Conservation (phyloP, 805 yeast genomes). For the Saturnispora besseyi region DNA sequence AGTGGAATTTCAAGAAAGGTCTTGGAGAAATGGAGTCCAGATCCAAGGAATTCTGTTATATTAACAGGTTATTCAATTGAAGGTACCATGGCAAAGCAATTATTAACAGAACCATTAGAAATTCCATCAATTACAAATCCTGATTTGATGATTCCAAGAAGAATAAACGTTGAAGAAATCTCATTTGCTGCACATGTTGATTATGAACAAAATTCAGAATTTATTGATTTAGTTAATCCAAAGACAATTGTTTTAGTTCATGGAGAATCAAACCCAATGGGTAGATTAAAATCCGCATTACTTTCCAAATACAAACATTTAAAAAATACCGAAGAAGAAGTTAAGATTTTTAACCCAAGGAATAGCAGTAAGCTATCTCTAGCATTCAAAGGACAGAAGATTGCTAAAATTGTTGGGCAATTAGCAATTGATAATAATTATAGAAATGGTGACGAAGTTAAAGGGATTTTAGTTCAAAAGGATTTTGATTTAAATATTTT, state of each 20-base stretch:
- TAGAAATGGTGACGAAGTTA: slow-evolving; percentile 36
- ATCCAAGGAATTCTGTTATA: slow-evolving; percentile 77
- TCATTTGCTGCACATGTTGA: slow-evolving; percentile 99
- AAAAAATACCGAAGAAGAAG: slow-evolving; percentile 82
- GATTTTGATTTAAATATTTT: slow-evolving; percentile 81
- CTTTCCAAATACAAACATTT: slow-evolving; percentile 74
- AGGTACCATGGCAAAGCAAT: slow-evolving; percentile 92
- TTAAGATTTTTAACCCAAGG: slow-evolving; percentile 83
- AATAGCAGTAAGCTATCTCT: slow-evolving; percentile 75
- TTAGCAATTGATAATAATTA: slow-evolving; percentile 40
- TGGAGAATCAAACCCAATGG: slow-evolving; percentile 99
- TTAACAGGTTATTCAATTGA: slow-evolving; percentile 97
- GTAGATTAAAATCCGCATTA: slow-evolving; percentile 87
- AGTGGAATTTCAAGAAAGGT: slow-evolving; percentile 89
- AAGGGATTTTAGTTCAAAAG: slow-evolving; percentile 85
- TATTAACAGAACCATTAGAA: slow-evolving; percentile 82
- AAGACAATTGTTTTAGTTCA: slow-evolving; percentile 83
- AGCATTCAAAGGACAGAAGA: slow-evolving; percentile 71
- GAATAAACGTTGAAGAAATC: slow-evolving; percentile 82
- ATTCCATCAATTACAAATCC: slow-evolving; percentile 79
- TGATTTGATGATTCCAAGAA: slow-evolving; percentile 75
- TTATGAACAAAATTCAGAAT: slow-evolving; percentile 83
- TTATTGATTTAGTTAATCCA: slow-evolving; percentile 83
- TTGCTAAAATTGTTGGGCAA: slow-evolving; percentile 63
- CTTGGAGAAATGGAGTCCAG: slow-evolving; percentile 96